Conservation (phyloP, 495 filamentous ascomycete genomes). For the Tuber melanosporum region DNA sequence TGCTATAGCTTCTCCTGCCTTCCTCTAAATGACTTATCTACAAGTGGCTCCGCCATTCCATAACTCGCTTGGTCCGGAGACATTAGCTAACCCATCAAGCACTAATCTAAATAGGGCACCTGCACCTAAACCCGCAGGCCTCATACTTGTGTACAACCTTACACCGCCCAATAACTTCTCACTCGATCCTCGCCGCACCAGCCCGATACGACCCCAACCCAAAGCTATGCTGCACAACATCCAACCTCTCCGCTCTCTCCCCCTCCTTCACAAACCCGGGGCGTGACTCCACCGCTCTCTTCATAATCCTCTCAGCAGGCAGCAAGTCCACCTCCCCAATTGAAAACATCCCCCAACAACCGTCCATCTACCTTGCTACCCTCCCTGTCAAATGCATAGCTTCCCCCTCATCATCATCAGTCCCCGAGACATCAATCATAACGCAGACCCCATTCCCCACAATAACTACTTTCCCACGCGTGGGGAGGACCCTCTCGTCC, state of each 20-base stretch:
- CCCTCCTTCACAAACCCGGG: constrained; percentile 67
- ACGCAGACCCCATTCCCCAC: constrained; percentile 73
- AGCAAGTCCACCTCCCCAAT: constrained; percentile 67
- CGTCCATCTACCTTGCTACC: constrained; percentile 57
- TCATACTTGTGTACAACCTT: constrained; percentile 92
- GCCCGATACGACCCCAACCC: constrained; percentile 72
- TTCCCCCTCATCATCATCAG: constrained; percentile 84
- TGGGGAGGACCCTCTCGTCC: constrained; percentile 68
- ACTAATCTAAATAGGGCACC: constrained; percentile 6
- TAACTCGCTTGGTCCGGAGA: constrained; percentile 71
- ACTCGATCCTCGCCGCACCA: constrained; percentile 76
- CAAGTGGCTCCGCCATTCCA: constrained; percentile 68
- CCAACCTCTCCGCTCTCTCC: constrained; percentile 68
- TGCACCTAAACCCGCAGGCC: constrained; percentile 78
- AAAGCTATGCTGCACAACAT: constrained; percentile 65
- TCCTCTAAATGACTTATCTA: constrained; percentile 49
- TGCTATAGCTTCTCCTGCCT: background rate
- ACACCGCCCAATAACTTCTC: constrained; percentile 58
- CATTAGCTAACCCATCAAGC: constrained; percentile 6
- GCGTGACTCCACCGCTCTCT: constrained; percentile 62
- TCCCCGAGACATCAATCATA: constrained; percentile 65
- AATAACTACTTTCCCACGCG: constrained; percentile 77
- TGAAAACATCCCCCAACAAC: too few species aligned
- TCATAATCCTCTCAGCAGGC: constrained; percentile 80
- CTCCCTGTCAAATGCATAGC: constrained; percentile 79